Evolutionary conservation across 345 rosid species (phyloP).

Genomic region (Gossypium rotundifolium): DNA sequence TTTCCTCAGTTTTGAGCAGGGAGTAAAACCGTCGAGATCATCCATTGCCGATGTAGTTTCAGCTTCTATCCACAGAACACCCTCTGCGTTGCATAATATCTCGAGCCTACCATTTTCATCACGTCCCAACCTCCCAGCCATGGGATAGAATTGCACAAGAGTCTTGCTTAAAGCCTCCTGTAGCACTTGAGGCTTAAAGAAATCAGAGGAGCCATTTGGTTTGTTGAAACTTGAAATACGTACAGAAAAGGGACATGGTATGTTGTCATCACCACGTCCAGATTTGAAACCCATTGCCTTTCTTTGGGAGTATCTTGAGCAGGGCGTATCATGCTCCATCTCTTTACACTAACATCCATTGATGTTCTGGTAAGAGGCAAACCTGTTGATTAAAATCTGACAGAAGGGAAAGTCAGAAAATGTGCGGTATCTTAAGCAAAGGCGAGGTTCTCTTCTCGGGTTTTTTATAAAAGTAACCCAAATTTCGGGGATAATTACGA

Average conservation of each 20-base stretch:
- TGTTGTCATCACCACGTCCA: background rate
- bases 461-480: no score
- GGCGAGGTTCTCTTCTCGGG: no score
- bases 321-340: background rate
- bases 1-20: background rate
- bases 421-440: no score
- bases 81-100: conserved; percentile 10
- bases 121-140: background rate
- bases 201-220: background rate
- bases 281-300: background rate
- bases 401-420: no score
- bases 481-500: no score
- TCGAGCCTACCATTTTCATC: background rate
- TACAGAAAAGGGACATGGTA: background rate
- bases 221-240: background rate
- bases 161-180: background rate
- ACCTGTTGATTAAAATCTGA: background rate
- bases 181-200: background rate
- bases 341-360: background rate
- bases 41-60: conserved; percentile 15
- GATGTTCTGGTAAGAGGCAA: background rate
- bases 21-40: conserved; percentile 23
- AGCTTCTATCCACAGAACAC: conserved; percentile 27
- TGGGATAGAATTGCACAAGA: background rate
- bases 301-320: background rate